Evolutionary conservation across 768 basidiomycete species (phyloP).

Genomic region (Ramaria rubella): DNA sequence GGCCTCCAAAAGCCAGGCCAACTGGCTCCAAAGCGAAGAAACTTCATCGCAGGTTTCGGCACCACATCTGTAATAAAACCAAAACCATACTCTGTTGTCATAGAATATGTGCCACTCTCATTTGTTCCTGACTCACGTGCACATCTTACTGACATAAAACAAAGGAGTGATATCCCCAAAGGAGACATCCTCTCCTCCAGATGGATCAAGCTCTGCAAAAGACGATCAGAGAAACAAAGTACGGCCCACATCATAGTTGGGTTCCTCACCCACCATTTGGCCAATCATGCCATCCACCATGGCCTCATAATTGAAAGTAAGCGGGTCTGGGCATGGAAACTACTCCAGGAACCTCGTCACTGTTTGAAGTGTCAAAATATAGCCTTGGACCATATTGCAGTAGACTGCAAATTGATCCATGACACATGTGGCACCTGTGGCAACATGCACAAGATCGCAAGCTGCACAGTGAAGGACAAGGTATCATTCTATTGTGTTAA

Average conservation of each 20-base stretch:
- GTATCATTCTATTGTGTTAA: background rate
- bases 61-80: background rate
- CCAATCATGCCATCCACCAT: background rate
- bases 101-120: background rate
- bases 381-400: background rate
- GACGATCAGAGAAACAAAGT: background rate
- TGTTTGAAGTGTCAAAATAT: background rate
- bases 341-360: background rate
- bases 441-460: background rate
- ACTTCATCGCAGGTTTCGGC: background rate
- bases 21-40: background rate
- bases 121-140: no score
- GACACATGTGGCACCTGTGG: background rate
- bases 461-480: background rate
- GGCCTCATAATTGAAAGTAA: background rate
- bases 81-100: background rate
- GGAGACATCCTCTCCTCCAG: background rate
- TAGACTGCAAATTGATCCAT: background rate
- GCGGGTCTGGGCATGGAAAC: background rate
- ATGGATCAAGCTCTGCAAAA: background rate
- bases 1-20: background rate
- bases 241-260: background rate
- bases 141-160: background rate
- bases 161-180: background rate
- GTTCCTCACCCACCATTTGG: background rate